Percentiles rank a stretch among this genome's conserved stretches.
These are phyloP conservation scores for Vitis hybrid DNA, from an alignment of 177 flowering plant species.

Conservation along the genomic window DNA sequence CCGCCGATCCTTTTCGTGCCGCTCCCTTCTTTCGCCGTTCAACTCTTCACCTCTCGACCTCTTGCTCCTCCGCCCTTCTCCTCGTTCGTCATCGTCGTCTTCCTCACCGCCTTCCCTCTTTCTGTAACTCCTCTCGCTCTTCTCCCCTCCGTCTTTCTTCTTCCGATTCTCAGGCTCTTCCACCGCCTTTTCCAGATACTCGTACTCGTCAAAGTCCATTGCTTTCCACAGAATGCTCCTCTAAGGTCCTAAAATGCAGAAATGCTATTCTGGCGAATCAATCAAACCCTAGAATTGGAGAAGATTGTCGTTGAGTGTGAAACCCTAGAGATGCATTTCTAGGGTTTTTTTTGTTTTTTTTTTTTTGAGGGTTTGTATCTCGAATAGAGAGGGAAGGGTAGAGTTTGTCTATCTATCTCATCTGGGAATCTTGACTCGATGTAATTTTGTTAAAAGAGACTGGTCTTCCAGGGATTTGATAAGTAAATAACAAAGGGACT, in stretches of 20 bases:
- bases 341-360: neutral
- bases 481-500: too few relatives aligned
- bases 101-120: slow-evolving; percentile 39
- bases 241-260: neutral
- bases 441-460: neutral
- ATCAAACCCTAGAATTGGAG: neutral
- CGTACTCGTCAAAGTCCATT: slow-evolving; percentile 99
- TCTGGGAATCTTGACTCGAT: neutral
- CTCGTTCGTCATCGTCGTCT: slow-evolving; percentile 24
- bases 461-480: neutral
- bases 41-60: slow-evolving; percentile 37
- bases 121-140: slow-evolving; percentile 41
- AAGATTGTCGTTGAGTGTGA: neutral
- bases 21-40: slow-evolving; percentile 31
- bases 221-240: too few relatives aligned
- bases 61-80: slow-evolving; percentile 35
- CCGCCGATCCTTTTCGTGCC: slow-evolving; percentile 39
- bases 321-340: slow-evolving; percentile 4
- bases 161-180: slow-evolving; percentile 42
- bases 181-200: slow-evolving; percentile 79
- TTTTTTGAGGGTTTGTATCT: too few relatives aligned
- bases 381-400: neutral
- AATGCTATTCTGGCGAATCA: neutral
- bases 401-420: neutral
- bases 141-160: slow-evolving; percentile 27